Evolutionary conservation across 805 yeast species (phyloP).

Genomic region (Myxozyma monticola): DNA sequence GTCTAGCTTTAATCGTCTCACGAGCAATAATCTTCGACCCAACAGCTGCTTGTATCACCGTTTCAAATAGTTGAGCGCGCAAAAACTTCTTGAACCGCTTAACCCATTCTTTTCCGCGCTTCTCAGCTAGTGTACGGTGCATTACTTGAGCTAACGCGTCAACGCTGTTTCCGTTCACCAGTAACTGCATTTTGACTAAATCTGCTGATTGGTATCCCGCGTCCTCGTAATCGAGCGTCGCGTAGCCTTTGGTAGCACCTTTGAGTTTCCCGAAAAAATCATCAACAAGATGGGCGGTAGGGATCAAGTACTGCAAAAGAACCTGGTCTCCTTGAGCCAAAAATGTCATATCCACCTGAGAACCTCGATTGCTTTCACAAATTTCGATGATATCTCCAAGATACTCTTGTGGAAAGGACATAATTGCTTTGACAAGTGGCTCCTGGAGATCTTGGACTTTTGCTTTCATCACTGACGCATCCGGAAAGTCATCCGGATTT

Average conservation of each 20-base stretch:
- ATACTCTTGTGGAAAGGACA: constrained; percentile 88
- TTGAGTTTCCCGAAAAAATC: constrained; percentile 93
- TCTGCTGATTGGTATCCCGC: constrained; percentile 80
- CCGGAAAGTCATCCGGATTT: constrained; percentile 94
- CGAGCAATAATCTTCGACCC: constrained; percentile 80
- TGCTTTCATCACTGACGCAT: constrained; percentile 43
- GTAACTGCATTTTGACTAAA: constrained; percentile 80
- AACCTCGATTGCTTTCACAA: constrained; percentile 82
- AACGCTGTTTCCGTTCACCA: constrained; percentile 84
- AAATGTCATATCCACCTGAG: constrained; percentile 75
- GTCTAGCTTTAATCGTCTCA: constrained; percentile 87
- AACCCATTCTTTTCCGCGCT: constrained; percentile 79
- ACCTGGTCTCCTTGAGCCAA: constrained; percentile 74
- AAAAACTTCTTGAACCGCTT: constrained; percentile 75
- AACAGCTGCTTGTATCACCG: constrained; percentile 86
- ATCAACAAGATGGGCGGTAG: constrained; percentile 86
- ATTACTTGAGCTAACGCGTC: constrained; percentile 91
- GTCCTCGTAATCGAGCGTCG: constrained; percentile 92
- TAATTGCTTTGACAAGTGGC: constrained; percentile 86
- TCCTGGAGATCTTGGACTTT: constrained; percentile 61
- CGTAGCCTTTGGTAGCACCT: constrained; percentile 88
- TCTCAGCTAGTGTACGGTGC: constrained; percentile 75
- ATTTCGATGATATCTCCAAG: constrained; percentile 82
- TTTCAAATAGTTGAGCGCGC: constrained; percentile 83
- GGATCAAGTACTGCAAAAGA: constrained; percentile 72